Evolutionary conservation across 164 flowering plant genomes (phyloP).

Genomic region (Paratinospora sagittata): DNA sequence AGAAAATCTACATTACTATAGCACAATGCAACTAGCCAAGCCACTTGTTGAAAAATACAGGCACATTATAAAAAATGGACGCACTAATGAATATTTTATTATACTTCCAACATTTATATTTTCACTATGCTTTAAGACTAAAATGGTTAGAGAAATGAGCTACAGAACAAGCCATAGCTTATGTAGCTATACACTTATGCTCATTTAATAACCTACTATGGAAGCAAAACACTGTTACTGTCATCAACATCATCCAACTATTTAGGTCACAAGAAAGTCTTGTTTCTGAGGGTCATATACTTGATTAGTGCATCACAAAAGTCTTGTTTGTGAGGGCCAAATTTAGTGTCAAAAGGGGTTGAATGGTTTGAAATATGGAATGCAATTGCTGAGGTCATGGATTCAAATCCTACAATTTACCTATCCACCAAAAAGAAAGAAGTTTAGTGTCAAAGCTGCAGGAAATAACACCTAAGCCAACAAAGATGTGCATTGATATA

Average conservation of each 20-base stretch:
- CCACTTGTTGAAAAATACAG: neutral
- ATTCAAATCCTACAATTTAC: too few species aligned
- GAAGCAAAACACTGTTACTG: neutral
- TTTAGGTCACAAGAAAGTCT: neutral
- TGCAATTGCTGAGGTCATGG: too few species aligned
- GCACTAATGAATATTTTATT: neutral
- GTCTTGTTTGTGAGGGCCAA: too few species aligned
- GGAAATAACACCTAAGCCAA: too few species aligned
- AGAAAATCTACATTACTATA: neutral
- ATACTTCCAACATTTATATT: neutral
- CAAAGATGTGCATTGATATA: too few species aligned
- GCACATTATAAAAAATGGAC: neutral
- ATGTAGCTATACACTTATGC: neutral
- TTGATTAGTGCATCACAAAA: too few species aligned
- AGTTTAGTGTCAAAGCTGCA: too few species aligned
- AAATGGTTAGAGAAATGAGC: neutral
- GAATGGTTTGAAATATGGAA: too few species aligned
- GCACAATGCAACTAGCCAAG: neutral
- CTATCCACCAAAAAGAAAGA: too few species aligned
- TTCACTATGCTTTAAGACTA: neutral
- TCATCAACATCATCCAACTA: neutral
- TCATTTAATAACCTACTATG: neutral
- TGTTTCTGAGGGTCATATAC: neutral
- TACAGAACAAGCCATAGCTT: neutral
- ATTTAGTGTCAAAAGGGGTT: too few species aligned